Base-by-base conservation (phyloP, 176 grass and related monocot species). In the Raddia guianensis region DNA sequence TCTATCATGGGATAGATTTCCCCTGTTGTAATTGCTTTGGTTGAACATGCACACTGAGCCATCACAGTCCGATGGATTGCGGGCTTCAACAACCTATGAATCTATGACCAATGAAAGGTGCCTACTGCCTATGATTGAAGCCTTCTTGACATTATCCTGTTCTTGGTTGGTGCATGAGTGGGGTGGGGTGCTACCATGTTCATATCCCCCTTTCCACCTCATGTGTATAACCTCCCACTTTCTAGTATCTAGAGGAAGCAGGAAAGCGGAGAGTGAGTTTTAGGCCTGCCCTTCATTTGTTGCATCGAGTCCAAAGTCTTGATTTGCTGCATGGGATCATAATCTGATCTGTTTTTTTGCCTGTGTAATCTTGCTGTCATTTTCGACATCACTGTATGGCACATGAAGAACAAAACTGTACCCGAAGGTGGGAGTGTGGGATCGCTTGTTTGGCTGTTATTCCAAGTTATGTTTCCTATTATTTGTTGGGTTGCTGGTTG, bases 151-250 rank as follows among this genome's bases (percentile, higher is more conserved):
- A 67, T 5, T 12, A 8, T 49, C 19, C 75, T 79, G 51, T 83
- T 84, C 49, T 15, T 68, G 80, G 51, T 54, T 61, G 63, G 81
- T 89, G 54, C 51, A 55, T 37, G 55, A 19, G 71, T 88, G 86
- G 75, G 61, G 60, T 52, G 86, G 75, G 61, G 60, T 52, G 63
- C 82, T 63, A 54, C 46, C 75, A 84, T 75, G 76, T 84, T 74
- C 51, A 44, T 80, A 18, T 20, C 33, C 58, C 12, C 43, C 74
- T 72, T 79, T 72, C 57, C 49, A 59, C 64, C 86, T 68, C 49
- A 21, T 66, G 43, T 50, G 46, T 54, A 18, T 66, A 35, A 9
- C 73, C 37, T 64, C 12, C 43, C 74, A 15, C 57, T 83, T 88
- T 78, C 19, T 57, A 66, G 58, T 83, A 70, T 56, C 57, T 56